Percentiles rank a stretch among this genome's conserved stretches.
These are phyloP conservation scores for Epichloe uncinata DNA, from an alignment of 2,329 filamentous ascomycete genomes.

Conservation along the genomic window DNA sequence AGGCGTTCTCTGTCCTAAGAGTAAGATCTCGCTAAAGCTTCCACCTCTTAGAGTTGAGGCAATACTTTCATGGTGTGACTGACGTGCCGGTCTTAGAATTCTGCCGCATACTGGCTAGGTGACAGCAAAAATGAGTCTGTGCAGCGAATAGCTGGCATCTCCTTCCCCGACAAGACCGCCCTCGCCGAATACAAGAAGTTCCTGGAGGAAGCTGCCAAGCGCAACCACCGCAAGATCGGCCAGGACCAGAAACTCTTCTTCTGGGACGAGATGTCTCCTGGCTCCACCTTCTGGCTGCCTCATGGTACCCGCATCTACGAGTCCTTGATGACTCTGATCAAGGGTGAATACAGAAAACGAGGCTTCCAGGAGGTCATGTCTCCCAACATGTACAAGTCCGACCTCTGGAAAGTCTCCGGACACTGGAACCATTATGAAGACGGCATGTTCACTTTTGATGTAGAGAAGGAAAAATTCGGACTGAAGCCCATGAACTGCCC, in stretches of 20 bases:
- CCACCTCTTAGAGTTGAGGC: background rate
- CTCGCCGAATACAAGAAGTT: conserved; percentile 91
- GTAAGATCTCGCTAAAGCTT: conserved; percentile 11
- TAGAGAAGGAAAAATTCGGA: conserved; percentile 60
- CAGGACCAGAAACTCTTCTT: conserved; percentile 96
- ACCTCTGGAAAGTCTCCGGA: conserved; percentile 87
- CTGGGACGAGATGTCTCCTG: conserved; percentile 88
- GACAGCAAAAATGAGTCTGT: conserved; percentile 89
- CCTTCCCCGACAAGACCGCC: conserved; percentile 88
- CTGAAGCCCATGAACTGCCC: conserved; percentile 99
- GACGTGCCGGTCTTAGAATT: conserved; percentile 40
- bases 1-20: conserved; percentile 90
- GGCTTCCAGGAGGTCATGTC: conserved; percentile 92
- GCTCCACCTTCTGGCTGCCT: conserved; percentile 82
- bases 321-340: conserved; percentile 66
- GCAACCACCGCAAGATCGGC: conserved; percentile 87
- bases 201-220: conserved; percentile 93
- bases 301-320: conserved; percentile 93
- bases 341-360: conserved; percentile 81
- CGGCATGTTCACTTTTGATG: conserved; percentile 68
- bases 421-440: conserved; percentile 82
- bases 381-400: conserved; percentile 86
- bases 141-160: conserved; percentile 92
- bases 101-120: conserved; percentile 72
- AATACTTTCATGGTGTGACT: conserved; percentile 4